These are phyloP conservation scores for Chaetomium olivaceum DNA, from an alignment of 2,329 filamentous ascomycete genomes.

Conservation along the genomic window DNA sequence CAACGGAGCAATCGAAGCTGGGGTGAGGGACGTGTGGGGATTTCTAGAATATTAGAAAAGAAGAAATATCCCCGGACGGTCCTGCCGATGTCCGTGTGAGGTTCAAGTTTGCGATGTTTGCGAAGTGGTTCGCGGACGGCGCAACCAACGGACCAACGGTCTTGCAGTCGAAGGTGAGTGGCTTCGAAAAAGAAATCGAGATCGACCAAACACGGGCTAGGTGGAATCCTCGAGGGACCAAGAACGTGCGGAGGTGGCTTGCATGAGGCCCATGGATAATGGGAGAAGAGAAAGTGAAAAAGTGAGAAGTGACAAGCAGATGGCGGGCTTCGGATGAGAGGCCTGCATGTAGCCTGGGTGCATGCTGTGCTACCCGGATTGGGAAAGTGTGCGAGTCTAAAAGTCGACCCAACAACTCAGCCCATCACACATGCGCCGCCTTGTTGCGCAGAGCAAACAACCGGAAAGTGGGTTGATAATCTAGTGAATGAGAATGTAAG, in stretches of 20 bases:
- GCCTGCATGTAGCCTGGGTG: constrained; percentile 19
- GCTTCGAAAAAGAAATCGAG: constrained; percentile 29
- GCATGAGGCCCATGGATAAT: constrained; percentile 2
- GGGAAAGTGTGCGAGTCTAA: neutral
- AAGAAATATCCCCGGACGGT: neutral
- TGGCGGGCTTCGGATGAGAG: constrained; percentile 5
- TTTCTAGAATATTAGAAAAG: constrained; percentile 17
- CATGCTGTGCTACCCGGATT: neutral
- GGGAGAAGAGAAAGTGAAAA: constrained; percentile 1
- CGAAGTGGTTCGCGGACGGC: neutral
- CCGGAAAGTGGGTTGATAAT: neutral
- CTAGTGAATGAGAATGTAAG: neutral
- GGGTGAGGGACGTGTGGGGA: neutral
- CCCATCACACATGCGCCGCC: constrained; percentile 14
- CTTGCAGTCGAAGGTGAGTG: constrained; percentile 17
- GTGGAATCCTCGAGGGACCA: constrained; percentile 13
- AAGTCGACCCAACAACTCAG: constrained; percentile 3
- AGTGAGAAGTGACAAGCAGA: constrained; percentile 14
- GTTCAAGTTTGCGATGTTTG: neutral
- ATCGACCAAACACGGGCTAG: constrained; percentile 20
- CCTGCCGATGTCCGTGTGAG: neutral
- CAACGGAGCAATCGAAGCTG: constrained; percentile 6
- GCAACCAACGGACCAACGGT: constrained; percentile 15
- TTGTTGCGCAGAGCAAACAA: constrained; percentile 21
- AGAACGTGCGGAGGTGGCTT: constrained; percentile 28